Evolutionary conservation across 2,329 filamentous ascomycete species (phyloP).

Genomic region (Penicillium sp.): DNA sequence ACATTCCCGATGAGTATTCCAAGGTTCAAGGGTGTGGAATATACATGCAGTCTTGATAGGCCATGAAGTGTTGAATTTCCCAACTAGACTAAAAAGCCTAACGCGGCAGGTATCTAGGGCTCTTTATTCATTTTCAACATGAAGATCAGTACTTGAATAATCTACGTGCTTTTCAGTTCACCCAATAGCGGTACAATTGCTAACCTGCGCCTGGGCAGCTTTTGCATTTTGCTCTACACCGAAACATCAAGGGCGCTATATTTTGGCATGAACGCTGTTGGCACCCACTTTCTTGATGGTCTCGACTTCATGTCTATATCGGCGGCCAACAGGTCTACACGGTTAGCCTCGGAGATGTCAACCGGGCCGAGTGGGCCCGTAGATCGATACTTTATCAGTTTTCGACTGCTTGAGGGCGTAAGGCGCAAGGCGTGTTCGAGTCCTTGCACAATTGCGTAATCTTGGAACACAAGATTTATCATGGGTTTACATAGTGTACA

Average conservation of each 20-base stretch:
- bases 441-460: neutral
- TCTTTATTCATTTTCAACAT: too few species aligned
- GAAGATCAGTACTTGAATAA: neutral
- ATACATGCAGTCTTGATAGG: neutral
- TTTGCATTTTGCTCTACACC: too few species aligned
- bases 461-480: neutral
- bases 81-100: too few species aligned
- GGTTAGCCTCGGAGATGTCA: slow-evolving; percentile 17
- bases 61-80: too few species aligned
- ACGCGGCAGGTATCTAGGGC: too few species aligned
- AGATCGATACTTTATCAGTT: slow-evolving; percentile 10
- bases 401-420: slow-evolving; percentile 7
- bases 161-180: neutral
- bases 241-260: neutral
- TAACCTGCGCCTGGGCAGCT: too few species aligned
- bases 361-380: slow-evolving; percentile 12
- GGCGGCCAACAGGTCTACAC: neutral
- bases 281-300: neutral
- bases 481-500: neutral
- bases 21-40: neutral
- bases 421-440: neutral
- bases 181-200: neutral
- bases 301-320: neutral
- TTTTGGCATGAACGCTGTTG: neutral
- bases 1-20: neutral